Evolutionary conservation across 768 basidiomycete species (phyloP).

Genomic region (Inosperma sp.): DNA sequence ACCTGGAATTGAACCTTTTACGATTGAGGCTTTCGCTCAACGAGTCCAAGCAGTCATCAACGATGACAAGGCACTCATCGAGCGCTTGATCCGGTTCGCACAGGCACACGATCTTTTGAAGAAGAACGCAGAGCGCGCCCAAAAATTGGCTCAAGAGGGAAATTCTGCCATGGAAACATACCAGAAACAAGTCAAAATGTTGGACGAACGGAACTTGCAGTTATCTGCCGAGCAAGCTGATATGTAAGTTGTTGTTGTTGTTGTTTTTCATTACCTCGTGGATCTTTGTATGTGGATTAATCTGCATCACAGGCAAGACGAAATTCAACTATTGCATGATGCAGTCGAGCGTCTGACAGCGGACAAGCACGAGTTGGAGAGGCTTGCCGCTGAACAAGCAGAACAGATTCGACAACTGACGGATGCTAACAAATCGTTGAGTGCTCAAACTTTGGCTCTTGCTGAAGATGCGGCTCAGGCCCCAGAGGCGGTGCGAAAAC

Average conservation of each 20-base stretch:
- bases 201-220: constrained; percentile 69
- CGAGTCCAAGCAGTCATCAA: constrained; percentile 77
- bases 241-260: constrained; percentile 54
- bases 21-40: constrained; percentile 68
- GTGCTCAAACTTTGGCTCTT: constrained; percentile 63
- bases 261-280: neutral
- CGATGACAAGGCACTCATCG: constrained; percentile 81
- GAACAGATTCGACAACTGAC: constrained; percentile 69
- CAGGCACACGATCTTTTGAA: constrained; percentile 88
- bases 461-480: constrained; percentile 63
- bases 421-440: constrained; percentile 75
- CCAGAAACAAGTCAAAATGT: constrained; percentile 76
- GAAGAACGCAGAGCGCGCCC: constrained; percentile 87
- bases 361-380: constrained; percentile 71
- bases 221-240: constrained; percentile 49
- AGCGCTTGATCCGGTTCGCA: constrained; percentile 78
- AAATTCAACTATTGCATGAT: constrained; percentile 55
- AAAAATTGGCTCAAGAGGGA: constrained; percentile 85
- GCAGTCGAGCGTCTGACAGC: constrained; percentile 52
- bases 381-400: constrained; percentile 62
- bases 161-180: constrained; percentile 79
- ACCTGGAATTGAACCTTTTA: constrained; percentile 43
- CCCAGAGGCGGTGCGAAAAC: constrained; percentile 53
- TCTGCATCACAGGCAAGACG: constrained; percentile 51
- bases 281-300: constrained; percentile 12